phyloP scores from a whole-genome alignment of 2,329 filamentous ascomycete genomes.

The Colletotrichum lini region DNA sequence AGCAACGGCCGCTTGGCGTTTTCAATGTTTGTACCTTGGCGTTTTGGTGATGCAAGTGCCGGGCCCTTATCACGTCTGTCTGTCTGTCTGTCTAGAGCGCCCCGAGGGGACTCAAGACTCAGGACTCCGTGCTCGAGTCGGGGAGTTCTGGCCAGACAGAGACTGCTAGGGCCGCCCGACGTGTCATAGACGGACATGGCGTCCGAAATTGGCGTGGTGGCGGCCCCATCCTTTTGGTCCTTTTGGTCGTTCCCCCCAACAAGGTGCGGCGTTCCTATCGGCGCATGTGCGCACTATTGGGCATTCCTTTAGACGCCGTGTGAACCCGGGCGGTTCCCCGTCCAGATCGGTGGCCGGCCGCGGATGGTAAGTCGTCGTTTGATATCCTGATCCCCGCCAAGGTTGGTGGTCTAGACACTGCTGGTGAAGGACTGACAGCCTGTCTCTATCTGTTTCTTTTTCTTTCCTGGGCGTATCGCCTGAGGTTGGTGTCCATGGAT shows the following conservation, averaged over 20 bases:
- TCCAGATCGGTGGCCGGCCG: conserved; percentile 34
- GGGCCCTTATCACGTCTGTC: conserved; percentile 27
- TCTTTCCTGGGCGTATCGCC: background rate
- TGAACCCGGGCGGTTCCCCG: conserved; percentile 20
- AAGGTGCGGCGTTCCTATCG: conserved; percentile 28
- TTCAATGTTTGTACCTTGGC: conserved; percentile 29
- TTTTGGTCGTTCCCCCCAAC: background rate
- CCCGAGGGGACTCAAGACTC: background rate
- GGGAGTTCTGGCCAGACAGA: conserved; percentile 6
- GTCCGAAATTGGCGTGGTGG: conserved; percentile 25
- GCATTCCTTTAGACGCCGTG: conserved; percentile 18
- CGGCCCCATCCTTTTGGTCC: conserved; percentile 26
- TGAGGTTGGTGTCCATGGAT: background rate
- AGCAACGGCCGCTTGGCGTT: conserved; percentile 27
- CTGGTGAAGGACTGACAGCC: background rate
- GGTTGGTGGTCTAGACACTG: conserved; percentile 1
- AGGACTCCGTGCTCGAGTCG: no score
- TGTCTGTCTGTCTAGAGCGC: background rate
- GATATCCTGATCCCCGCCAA: conserved; percentile 26
- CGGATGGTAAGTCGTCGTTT: background rate
- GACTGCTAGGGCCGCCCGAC: background rate
- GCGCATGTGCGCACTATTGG: conserved; percentile 19
- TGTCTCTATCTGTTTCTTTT: background rate
- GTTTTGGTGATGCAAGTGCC: conserved; percentile 29
- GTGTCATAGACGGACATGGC: conserved; percentile 27